Base-by-base conservation (phyloP, 805 yeast genomes). In the Saccharomycopsis sp. region DNA sequence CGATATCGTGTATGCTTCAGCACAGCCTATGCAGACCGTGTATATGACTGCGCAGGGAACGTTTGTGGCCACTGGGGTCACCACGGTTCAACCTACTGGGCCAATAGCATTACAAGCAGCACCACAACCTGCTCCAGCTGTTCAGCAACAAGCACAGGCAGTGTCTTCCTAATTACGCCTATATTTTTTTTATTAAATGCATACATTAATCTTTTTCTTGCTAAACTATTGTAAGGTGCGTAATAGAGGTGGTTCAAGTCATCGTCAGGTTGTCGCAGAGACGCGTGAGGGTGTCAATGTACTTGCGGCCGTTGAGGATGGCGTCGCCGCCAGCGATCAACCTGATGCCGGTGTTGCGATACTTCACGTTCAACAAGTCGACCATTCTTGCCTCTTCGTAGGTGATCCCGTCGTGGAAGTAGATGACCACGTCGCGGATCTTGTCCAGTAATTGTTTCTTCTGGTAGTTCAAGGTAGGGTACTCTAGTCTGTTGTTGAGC, bases 311-410 rank as follows among this genome's bases (percentile, higher is more conserved):
- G 47, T 70, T 77, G 32, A 71, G 56, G 3, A 81, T 63, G n/a
- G 72, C 61, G 1, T 87, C 79, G 24, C 96, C 88, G 6, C 98
- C 98, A n/a, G 89, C 64, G 1, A 87, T 70, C 13, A 85, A 67
- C 51, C 86, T 75, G 37, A 84, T 70, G 7, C 75, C 77, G 14
- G 19, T 20, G 5, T 21, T 19, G 20, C 41, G 48, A 43, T 68
- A 71, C 20, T 75, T 66, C 23, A 63, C 63, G 56, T 82, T 81
- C 51, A 88, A 68, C 50, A 87, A 85, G 44, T 83, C 77, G 3
- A 89, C 77, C 20, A 88, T 63, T 50, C 96, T 74, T 0, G 95
- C 85, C 60, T 93, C 99, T 61, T 90, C 97, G 59, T 77, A 87
- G 1, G 97, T 90, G 2, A 75, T 82, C 13, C 98, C 98, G 4